Percentiles rank a stretch among this genome's conserved stretches.
These are phyloP conservation scores for Suhomyces terraborum DNA, from an alignment of 1,139 yeast genomes.

Conservation along the genomic window DNA sequence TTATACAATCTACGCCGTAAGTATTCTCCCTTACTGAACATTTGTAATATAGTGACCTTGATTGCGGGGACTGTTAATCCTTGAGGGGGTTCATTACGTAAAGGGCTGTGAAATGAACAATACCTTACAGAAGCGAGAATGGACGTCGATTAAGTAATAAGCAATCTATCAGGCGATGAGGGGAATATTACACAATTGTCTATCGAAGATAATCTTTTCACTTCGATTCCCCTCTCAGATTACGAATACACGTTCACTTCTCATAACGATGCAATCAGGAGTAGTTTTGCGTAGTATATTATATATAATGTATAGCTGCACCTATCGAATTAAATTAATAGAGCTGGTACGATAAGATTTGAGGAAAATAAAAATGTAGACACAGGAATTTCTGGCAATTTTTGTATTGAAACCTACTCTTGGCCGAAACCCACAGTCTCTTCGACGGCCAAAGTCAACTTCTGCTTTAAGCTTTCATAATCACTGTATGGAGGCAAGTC, in stretches of 20 bases:
- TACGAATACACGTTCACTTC: too few species aligned
- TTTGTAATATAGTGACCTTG: neutral
- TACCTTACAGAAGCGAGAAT: neutral
- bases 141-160: neutral
- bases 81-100: conserved; percentile 1
- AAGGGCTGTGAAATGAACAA: neutral
- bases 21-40: too few species aligned
- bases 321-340: conserved; percentile 3
- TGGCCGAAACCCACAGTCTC: conserved; percentile 97
- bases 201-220: neutral
- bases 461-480: conserved; percentile 74
- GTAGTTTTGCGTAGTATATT: conserved; percentile 1
- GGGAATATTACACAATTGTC: neutral
- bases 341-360: neutral
- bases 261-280: neutral
- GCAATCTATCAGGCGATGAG: neutral
- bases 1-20: too few species aligned
- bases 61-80: neutral
- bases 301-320: neutral
- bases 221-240: too few species aligned
- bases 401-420: conserved; percentile 50
- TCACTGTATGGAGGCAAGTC: conserved; percentile 84
- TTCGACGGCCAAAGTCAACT: conserved; percentile 84
- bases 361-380: conserved; percentile 1
- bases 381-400: conserved; percentile 1